Percentiles rank a stretch among this genome's conserved stretches.
These are phyloP conservation scores for Ambrosia artemisiifolia DNA, from an alignment of 129 eudicot species.

Conservation along the genomic window DNA sequence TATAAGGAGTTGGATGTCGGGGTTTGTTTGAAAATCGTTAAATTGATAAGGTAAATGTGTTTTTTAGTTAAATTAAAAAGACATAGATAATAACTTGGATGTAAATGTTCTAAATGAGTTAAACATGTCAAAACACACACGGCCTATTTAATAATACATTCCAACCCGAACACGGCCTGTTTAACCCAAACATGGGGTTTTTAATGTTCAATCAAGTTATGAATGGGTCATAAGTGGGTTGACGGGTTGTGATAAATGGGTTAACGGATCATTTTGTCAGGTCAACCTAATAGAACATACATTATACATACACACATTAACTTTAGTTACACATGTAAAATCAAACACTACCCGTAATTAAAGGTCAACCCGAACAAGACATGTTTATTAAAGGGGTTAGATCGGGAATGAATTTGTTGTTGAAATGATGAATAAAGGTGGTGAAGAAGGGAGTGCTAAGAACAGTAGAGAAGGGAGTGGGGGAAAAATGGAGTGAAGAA, in stretches of 20 bases:
- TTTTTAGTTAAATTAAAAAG: neutral
- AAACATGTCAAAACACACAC: too few relatives aligned
- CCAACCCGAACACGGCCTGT: neutral
- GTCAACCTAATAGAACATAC: too few relatives aligned
- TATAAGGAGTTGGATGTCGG: neutral
- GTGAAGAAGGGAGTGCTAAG: conserved; percentile 47
- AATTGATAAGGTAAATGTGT: neutral
- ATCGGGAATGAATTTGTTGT: neutral
- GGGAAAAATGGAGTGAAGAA: conserved; percentile 63
- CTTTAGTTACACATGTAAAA: too few relatives aligned
- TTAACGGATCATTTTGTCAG: too few relatives aligned
- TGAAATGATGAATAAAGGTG: conserved; percentile 14
- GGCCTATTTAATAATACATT: neutral
- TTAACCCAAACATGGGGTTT: too few relatives aligned
- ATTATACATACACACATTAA: too few relatives aligned
- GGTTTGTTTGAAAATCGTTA: too few relatives aligned
- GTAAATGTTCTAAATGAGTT: neutral
- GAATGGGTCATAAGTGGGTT: too few relatives aligned
- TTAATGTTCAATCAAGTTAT: too few relatives aligned
- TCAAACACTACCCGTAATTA: neutral
- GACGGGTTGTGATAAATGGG: too few relatives aligned
- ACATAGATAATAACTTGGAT: too few relatives aligned
- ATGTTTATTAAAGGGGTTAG: neutral
- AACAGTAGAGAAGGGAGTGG: conserved; percentile 56
- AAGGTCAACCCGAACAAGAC: neutral